Conservation (phyloP, 495 filamentous ascomycete genomes). For the Pyronema domesticum region DNA sequence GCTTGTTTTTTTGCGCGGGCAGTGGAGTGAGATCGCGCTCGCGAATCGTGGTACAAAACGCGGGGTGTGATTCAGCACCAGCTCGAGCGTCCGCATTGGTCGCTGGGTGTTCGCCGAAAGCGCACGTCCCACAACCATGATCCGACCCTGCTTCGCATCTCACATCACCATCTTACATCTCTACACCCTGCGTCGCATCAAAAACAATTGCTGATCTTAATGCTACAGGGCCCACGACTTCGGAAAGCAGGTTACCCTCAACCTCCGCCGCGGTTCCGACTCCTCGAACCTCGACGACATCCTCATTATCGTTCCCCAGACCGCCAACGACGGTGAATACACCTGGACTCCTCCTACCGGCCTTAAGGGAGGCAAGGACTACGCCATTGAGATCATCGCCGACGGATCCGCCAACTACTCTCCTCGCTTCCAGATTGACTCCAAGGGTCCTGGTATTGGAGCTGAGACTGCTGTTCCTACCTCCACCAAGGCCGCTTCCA, state of each 20-base stretch:
- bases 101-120: too few relatives aligned
- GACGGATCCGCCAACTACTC: slow-evolving; percentile 40
- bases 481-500: slow-evolving; percentile 1
- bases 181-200: too few relatives aligned
- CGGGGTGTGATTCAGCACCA: too few relatives aligned
- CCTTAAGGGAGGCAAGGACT: slow-evolving; percentile 32
- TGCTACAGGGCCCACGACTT: slow-evolving; percentile 28
- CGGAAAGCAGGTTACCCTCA: slow-evolving; percentile 34
- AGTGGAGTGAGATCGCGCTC: too few relatives aligned
- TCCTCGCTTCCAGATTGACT: slow-evolving; percentile 38
- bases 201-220: neutral
- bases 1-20: neutral
- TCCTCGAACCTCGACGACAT: slow-evolving; percentile 29
- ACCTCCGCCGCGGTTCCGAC: slow-evolving; percentile 34
- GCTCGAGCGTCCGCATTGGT: too few relatives aligned
- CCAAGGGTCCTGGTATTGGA: slow-evolving; percentile 27
- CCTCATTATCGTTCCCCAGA: slow-evolving; percentile 35
- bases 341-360: slow-evolving; percentile 35
- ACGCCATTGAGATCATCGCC: slow-evolving; percentile 41
- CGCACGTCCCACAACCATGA: too few relatives aligned
- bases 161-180: too few relatives aligned
- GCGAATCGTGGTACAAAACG: too few relatives aligned
- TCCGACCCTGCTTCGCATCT: too few relatives aligned
- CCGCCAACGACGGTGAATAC: slow-evolving; percentile 40
- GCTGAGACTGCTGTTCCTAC: slow-evolving; percentile 17